Base-by-base conservation (phyloP, 1,284 basidiomycete species). In the Fomitopsis betulina region DNA sequence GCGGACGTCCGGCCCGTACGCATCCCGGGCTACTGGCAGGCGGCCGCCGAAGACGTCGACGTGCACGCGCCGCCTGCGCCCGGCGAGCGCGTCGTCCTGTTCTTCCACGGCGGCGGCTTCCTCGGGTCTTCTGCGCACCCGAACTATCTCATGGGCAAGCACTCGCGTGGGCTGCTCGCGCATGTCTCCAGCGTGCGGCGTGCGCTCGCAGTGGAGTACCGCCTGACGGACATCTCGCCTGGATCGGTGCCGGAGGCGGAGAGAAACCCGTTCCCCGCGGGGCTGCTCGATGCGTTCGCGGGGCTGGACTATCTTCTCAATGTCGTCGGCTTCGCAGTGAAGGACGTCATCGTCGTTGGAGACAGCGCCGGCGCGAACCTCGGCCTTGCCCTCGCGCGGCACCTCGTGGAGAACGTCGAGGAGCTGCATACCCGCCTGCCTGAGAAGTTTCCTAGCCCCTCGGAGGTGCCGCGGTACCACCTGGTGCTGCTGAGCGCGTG, bases 311-410 rank as follows among this genome's bases (percentile, higher is more conserved):
- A 77, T 61, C 72, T 80, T n/a, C 67, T 77, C 45, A 62, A 73
- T 35, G 63, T 65, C n/a, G 65, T 73, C 50, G 70, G 71, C 3
- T 74, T 81, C 56, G 64, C 68, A 3, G 71, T 74, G 7, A 38
- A 63, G 54, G 63, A 65, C 64, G 85, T 93, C 63, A 75, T 88
- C 50, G 56, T 93, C 17, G 77, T 76, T n/a, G 89, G 89, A 0
- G 89, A 93, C 67, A 87, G 84, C 17, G 89, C 89, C 0, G 91
- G 90, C 3, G 89, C 81, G 1, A 89, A 89, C 67, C 76, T 91
- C 27, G 84, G 82, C 0, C 75, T 86, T 25, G 85, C 87, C 0
- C 72, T 85, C 17, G 75, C 73, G 5, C 78, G 81, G 13, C 84
- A 84, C 62, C 65, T 75, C 21, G 64, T 66, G 53, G 59, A 62